Evolutionary conservation across 176 grass and related monocot species (phyloP).

Genomic region (Calamus simplicifolius): DNA sequence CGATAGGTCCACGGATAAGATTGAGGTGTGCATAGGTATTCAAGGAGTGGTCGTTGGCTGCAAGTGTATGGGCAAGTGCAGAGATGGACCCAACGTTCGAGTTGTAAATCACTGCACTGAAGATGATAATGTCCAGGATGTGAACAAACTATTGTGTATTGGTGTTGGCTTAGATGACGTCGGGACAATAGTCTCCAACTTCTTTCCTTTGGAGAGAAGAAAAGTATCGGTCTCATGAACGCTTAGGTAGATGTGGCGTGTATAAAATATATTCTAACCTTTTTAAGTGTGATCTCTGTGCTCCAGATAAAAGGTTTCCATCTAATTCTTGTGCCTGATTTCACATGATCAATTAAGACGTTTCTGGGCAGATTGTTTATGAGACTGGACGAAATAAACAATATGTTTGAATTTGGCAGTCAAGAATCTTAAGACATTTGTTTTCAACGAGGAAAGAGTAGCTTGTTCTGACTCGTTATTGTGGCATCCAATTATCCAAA

Average conservation of each 20-base stretch:
- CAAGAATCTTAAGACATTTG: no score
- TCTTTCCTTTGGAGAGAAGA: slow-evolving; percentile 13
- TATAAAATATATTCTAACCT: no score
- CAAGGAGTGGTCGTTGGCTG: slow-evolving; percentile 20
- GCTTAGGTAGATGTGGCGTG: background rate
- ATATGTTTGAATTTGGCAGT: no score
- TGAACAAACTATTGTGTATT: slow-evolving; percentile 38
- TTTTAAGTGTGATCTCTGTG: no score
- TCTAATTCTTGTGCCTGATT: no score
- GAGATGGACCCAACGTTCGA: slow-evolving; percentile 49
- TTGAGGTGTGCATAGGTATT: slow-evolving; percentile 61
- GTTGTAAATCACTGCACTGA: slow-evolving; percentile 1
- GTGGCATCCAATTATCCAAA: no score
- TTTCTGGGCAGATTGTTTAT: no score
- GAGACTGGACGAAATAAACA: no score
- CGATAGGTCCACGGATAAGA: slow-evolving; percentile 4
- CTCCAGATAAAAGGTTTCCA: no score
- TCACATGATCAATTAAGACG: no score
- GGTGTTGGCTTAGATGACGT: slow-evolving; percentile 75
- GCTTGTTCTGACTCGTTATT: no score
- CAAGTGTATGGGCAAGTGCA: slow-evolving; percentile 89
- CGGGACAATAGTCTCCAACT: slow-evolving; percentile 36
- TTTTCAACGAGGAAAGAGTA: no score
- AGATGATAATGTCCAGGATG: background rate
- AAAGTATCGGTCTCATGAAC: slow-evolving; percentile 5